Percentiles rank a stretch among this genome's conserved stretches.
Conservation (phyloP, 345 rosid genomes). For the Mercurialis annua region DNA sequence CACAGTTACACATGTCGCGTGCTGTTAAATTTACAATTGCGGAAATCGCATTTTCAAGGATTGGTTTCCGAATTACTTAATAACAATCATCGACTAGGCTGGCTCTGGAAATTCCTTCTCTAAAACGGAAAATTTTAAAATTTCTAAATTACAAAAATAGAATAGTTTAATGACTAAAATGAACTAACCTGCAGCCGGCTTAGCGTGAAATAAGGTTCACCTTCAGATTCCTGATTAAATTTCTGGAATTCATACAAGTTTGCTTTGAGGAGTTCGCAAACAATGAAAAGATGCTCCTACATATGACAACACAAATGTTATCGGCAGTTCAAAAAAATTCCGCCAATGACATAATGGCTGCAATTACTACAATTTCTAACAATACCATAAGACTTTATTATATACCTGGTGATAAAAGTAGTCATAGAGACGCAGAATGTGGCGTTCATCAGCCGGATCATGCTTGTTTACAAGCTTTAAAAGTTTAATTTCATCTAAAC, state of each 20-base stretch:
- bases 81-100: not conserved
- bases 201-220: slow-evolving; percentile 66
- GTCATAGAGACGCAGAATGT: slow-evolving; percentile 86
- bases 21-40: not conserved
- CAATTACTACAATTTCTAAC: not conserved
- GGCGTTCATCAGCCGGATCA: slow-evolving; percentile 80
- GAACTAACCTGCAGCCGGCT: slow-evolving; percentile 76
- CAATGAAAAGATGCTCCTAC: slow-evolving; percentile 95
- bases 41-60: not conserved
- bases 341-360: not conserved
- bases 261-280: slow-evolving; percentile 84
- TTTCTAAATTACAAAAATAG: too few species aligned
- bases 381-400: not conserved
- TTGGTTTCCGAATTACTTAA: not conserved
- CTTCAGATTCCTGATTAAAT: slow-evolving; percentile 79
- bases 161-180: not conserved
- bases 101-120: not conserved
- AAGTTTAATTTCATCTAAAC: slow-evolving; percentile 95
- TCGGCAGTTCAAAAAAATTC: not conserved
- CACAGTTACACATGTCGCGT: not conserved
- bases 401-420: slow-evolving; percentile 90
- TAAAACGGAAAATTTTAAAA: not conserved
- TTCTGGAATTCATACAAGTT: slow-evolving; percentile 91
- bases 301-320: slow-evolving; percentile 9
- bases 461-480: slow-evolving; percentile 79